Conservation (phyloP, 768 basidiomycete genomes). For the Solioccasus polychromus region DNA sequence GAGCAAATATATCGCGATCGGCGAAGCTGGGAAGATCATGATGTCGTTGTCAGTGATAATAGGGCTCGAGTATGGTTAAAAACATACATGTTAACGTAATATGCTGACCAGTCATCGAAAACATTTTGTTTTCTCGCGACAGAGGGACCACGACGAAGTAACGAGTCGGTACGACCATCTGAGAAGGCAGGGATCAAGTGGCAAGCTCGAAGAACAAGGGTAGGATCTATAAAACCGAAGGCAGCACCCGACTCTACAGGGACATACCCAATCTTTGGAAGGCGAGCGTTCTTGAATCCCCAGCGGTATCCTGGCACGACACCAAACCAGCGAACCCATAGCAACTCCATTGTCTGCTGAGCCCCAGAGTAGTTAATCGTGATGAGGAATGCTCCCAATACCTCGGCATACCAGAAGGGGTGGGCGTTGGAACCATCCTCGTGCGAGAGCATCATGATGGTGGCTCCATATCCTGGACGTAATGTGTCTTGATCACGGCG, state of each 20-base stretch:
- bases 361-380: slow-evolving; percentile 5
- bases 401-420: slow-evolving; percentile 23
- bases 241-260: slow-evolving; percentile 5
- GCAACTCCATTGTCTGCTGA: slow-evolving; percentile 15
- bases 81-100: slow-evolving; percentile 14
- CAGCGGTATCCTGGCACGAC: slow-evolving; percentile 3
- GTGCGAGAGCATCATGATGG: slow-evolving; percentile 19
- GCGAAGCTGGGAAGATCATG: not conserved
- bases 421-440: slow-evolving; percentile 13
- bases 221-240: slow-evolving; percentile 7
- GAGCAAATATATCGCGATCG: not conserved
- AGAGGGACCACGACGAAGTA: slow-evolving; percentile 6
- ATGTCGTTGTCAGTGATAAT: not conserved
- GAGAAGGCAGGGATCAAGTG: slow-evolving; percentile 28
- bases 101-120: slow-evolving; percentile 11
- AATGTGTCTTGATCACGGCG: slow-evolving; percentile 13
- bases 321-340: slow-evolving; percentile 29
- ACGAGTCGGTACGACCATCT: slow-evolving; percentile 13
- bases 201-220: slow-evolving; percentile 15
- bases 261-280: slow-evolving; percentile 23
- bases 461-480: slow-evolving; percentile 12
- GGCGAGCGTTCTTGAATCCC: slow-evolving; percentile 9
- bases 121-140: not conserved
- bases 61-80: not conserved
- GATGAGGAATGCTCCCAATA: slow-evolving; percentile 21